Base-by-base conservation (phyloP, 2,329 filamentous ascomycete species). In the Sclerotinia glacialis region DNA sequence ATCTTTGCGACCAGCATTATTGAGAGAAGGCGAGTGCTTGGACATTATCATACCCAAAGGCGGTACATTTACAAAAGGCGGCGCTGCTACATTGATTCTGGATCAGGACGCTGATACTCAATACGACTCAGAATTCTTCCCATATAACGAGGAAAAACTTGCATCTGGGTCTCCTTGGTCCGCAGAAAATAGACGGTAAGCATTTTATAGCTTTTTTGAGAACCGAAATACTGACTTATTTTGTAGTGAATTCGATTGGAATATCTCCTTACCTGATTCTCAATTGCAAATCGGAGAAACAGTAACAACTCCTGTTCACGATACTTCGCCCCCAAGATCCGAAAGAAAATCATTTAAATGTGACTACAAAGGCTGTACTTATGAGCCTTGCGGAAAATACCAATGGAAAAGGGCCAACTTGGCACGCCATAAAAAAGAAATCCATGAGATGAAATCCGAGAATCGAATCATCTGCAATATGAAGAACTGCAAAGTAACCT, bases 381-480 rank as follows among this genome's bases (percentile, higher is more conserved):
- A 74, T 56, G 46, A 66, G 5, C 70, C 72, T 7, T 59, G 53
- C 3, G 74, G 74, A 23, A 65, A 72, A 53, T 67, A 74, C 11
- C 70, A 70, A 62, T 75, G 72, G 72, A 74, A 72, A 66, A 58
- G 60, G 9, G 74, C 71, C 1, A 75, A 75, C 28, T 61, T 75
- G 3, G 68, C 67, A 7, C 66, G 73, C 5, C 73, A 74, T 47
- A 70, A 71, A 31, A 67, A 68, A 18, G 73, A 69, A 3, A 72
- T 72, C 34, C 73, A 75, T 54, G 52, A 66, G 4, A 21, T 42
- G 8, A 61, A 69, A 21, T 34, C 49, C 16, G 70, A 21, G 21
- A 14, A 71, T 47, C 37, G 65, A 1, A 67, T 71, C 50, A 23
- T 31, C 1, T 75, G 74, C 62, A 37, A 34, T 2, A 71, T 67